phyloP scores from a whole-genome alignment of 495 filamentous ascomycete species.

The Rusavskia elegans region DNA sequence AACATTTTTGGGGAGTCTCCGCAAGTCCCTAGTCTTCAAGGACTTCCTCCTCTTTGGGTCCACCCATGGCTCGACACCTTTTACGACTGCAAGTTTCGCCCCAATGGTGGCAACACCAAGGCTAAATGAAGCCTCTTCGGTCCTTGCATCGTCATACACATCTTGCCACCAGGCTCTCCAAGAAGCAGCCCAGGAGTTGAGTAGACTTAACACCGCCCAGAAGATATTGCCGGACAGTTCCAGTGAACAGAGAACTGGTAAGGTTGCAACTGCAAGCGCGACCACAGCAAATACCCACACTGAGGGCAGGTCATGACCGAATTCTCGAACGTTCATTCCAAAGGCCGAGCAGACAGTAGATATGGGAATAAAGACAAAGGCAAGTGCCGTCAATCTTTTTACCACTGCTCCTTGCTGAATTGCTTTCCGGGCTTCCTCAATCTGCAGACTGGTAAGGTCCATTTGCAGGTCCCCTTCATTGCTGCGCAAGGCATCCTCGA shows the following conservation, averaged over 20 bases:
- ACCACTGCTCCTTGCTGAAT: slow-evolving; percentile 1
- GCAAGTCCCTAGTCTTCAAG: background rate
- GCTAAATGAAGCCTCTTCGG: background rate
- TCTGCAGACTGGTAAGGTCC: background rate
- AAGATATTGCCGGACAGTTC: background rate
- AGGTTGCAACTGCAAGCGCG: background rate
- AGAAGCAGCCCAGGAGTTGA: background rate
- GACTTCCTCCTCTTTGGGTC: background rate
- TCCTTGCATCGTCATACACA: background rate
- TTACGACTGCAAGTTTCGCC: background rate
- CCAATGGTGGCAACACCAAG: background rate
- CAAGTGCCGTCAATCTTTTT: slow-evolving; percentile 1
- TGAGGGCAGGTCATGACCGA: background rate
- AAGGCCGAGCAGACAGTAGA: slow-evolving; percentile 2
- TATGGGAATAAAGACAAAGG: slow-evolving; percentile 6
- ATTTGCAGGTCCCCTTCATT: background rate
- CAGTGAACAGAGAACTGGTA: background rate
- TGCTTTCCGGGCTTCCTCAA: slow-evolving; percentile 3
- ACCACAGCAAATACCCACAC: background rate
- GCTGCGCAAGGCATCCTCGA: background rate
- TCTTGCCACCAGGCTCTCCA: background rate
- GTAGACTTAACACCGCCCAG: background rate
- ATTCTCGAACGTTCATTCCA: slow-evolving; percentile 5
- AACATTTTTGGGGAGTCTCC: background rate
- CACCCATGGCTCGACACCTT: background rate